These are phyloP conservation scores for Zizania palustris DNA, from an alignment of 202 grass and related monocot genomes.

Conservation along the genomic window DNA sequence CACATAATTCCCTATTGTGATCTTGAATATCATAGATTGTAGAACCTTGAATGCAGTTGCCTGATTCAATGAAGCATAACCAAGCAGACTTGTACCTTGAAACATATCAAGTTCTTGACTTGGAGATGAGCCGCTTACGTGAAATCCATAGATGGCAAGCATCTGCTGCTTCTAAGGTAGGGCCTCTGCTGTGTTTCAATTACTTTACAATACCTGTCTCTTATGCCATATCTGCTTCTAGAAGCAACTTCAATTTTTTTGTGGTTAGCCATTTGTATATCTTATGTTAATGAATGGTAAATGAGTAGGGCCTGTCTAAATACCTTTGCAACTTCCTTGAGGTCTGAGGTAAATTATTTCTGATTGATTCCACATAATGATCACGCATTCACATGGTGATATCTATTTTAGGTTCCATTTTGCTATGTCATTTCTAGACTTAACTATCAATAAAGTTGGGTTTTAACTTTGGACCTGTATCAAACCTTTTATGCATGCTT, in stretches of 20 bases:
- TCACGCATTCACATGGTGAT: not conserved
- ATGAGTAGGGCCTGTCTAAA: not conserved
- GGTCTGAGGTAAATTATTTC: not conserved
- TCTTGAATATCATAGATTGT: conserved; percentile 30
- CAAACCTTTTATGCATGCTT: not conserved
- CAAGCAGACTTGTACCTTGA: conserved; percentile 95
- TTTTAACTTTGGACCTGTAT: not conserved
- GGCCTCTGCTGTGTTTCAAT: conserved; percentile 25
- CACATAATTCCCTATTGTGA: conserved; percentile 9
- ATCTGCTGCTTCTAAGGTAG: conserved; percentile 97
- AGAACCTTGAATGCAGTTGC: conserved; percentile 61
- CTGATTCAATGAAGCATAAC: conserved; percentile 98
- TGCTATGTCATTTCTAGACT: not conserved
- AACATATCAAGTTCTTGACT: conserved; percentile 97
- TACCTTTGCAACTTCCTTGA: conserved; percentile 8
- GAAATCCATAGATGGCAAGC: conserved; percentile 99
- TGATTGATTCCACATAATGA: not conserved
- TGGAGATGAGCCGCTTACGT: conserved; percentile 96
- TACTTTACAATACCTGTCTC: conserved; percentile 11
- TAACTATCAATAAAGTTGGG: not conserved
- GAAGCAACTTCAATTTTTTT: not conserved
- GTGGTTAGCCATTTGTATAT: not conserved
- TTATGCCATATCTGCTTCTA: conserved; percentile 13
- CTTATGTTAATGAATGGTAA: not conserved
- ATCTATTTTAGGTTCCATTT: not conserved